Evolutionary conservation across 1,284 basidiomycete species (phyloP), one percentile per base, ranked within the genome.

Genomic region (Apiotrichum siamense): DNA sequence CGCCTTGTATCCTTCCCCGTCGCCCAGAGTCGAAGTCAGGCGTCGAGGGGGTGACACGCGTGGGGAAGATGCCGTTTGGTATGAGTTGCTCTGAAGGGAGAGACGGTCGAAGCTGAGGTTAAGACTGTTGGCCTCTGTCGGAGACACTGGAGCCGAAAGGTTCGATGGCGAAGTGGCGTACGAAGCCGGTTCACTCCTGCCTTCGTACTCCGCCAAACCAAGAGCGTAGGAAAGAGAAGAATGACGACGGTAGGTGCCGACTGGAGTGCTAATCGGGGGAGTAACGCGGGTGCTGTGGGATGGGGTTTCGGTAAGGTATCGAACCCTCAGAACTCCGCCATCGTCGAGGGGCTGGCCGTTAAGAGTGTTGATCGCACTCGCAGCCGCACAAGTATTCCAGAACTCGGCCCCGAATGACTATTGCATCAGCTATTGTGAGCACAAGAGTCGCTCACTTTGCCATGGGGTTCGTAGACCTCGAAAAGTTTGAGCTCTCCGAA

Each of bases 331-430:
- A 7, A 42, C 26, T 25, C 53, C 58, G 20, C 54, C 44, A n/a
- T n/a, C n/a, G 3, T 47, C 54, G 13, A 63, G 35, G 4, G 20
- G 50, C 23, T 54, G 52, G 23, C 49, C 47, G 43, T 66, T 37
- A n/a, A 70, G 64, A 0, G 42, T 24, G 3, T 32, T 36, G 41
- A 65, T 51, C 13, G 63, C 64, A 18, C 54, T 38, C 3, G 53
- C 41, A 1, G 70, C 69, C 13, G 56, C 40, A 5, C 69, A 64
- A 4, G 65, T 58, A 46, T 73, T 69, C 46, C 49, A 70, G 47
- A 55, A 73, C 21, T 69, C 65, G n/a, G 61, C 68, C 9, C 61
- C 50, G 54, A 65, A 73, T 1, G 44, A 38, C 69, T 70, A 24
- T 13, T 4, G 3, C 5, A 20, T 47, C 15, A 33, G 40, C 27